Evolutionary conservation across 208 protist species (phyloP).

Genomic region (Trypanosoma theileri): DNA sequence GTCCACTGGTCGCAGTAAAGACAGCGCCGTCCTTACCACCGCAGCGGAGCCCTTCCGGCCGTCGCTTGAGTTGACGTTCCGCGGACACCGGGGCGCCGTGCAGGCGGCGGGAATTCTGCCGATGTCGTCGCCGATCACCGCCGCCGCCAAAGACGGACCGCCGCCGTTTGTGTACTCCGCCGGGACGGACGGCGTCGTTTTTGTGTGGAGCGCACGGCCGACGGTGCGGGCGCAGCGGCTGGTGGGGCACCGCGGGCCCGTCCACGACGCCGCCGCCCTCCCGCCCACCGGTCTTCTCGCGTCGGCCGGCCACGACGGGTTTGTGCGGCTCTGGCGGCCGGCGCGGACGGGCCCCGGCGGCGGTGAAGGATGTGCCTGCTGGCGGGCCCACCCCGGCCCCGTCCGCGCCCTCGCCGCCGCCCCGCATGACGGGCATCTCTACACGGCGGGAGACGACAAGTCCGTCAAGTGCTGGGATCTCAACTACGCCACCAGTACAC

Average conservation of each 20-base stretch:
- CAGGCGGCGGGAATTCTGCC: conserved; percentile 54
- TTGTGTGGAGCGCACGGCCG: conserved; percentile 81
- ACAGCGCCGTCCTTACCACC: background rate
- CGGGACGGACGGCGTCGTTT: conserved; percentile 73
- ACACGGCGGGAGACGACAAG: conserved; percentile 85
- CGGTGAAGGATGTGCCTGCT: conserved; percentile 29
- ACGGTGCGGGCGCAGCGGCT: conserved; percentile 79
- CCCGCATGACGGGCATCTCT: conserved; percentile 61
- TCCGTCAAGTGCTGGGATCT: conserved; percentile 85
- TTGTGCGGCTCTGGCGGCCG: conserved; percentile 79
- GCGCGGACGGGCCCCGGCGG: conserved; percentile 1
- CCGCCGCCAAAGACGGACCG: conserved; percentile 61
- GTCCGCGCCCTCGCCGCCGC: conserved; percentile 72
- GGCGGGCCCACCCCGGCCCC: conserved; percentile 70
- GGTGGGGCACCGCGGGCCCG: conserved; percentile 70
- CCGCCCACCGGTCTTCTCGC: conserved; percentile 56
- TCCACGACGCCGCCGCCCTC: conserved; percentile 58
- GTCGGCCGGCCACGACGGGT: conserved; percentile 81
- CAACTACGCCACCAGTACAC: conserved; percentile 27
- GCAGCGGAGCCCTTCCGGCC: conserved; percentile 30
- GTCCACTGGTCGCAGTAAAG: conserved; percentile 1
- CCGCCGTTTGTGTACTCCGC: conserved; percentile 64
- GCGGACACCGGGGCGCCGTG: conserved; percentile 68
- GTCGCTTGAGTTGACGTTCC: conserved; percentile 72
- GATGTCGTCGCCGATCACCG: conserved; percentile 46